Conservation (phyloP, 495 filamentous ascomycete genomes). For the Parmelia sp. region DNA sequence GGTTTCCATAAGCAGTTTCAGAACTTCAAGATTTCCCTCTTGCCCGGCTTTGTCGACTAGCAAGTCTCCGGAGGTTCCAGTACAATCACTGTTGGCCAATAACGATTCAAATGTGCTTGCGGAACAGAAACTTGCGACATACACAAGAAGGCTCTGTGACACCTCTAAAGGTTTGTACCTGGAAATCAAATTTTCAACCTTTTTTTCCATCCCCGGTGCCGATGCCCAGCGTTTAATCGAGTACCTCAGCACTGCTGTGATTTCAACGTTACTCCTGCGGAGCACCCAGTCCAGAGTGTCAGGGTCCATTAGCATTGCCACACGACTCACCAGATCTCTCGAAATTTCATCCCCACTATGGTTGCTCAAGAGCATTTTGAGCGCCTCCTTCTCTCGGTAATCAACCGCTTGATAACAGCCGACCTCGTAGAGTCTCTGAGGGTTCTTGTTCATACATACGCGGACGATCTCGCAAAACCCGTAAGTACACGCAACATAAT, state of each 20-base stretch:
- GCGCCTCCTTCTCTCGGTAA: not conserved
- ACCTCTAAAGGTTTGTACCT: not conserved
- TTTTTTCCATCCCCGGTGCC: not conserved
- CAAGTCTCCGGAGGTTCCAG: not conserved
- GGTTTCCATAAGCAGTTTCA: not conserved
- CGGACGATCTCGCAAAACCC: not conserved
- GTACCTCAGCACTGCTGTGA: not conserved
- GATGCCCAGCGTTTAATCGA: not conserved
- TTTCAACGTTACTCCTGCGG: not conserved
- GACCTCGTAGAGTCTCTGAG: not conserved
- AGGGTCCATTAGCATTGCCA: not conserved
- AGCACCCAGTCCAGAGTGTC: slow-evolving; percentile 4
- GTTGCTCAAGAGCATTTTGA: not conserved
- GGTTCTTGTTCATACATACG: not conserved
- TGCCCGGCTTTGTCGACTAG: not conserved
- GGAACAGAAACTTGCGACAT: not conserved
- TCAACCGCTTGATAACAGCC: not conserved
- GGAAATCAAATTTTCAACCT: not conserved
- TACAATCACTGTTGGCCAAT: not conserved
- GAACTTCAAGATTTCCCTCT: not conserved
- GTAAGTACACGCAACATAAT: not conserved
- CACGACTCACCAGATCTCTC: not conserved
- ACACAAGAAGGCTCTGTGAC: not conserved
- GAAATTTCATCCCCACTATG: not conserved
- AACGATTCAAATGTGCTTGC: not conserved